Conservation (phyloP, 2,329 filamentous ascomycete genomes). For the Hymenoscyphus infarciens region DNA sequence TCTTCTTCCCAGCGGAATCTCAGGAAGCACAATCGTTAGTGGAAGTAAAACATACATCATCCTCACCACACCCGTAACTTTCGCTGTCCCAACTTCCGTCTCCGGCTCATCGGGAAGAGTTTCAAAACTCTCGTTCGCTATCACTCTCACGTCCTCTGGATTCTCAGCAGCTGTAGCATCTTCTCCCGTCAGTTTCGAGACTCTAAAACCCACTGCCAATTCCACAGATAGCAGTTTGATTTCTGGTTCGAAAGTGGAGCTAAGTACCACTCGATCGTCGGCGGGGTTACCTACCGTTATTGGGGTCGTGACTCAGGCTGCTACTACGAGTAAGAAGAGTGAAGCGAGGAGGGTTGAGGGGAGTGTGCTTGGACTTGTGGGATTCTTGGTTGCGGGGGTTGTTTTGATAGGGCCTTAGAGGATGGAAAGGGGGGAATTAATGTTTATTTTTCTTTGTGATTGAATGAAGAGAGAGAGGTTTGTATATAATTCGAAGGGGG, state of each 20-base stretch:
- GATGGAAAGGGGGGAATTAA: neutral
- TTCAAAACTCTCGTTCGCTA: neutral
- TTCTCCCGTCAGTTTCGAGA: neutral
- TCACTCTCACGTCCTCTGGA: neutral
- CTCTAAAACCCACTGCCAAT: neutral
- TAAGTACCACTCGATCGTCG: neutral
- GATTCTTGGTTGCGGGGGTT: neutral
- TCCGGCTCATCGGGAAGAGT: neutral
- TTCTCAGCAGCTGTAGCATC: neutral
- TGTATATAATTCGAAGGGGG: neutral
- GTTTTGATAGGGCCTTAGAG: neutral
- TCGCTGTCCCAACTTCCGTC: neutral
- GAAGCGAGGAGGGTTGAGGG: neutral
- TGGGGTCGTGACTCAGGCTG: neutral
- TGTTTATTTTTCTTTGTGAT: neutral
- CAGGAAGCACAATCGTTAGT: slow-evolving; percentile 3
- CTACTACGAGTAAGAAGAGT: neutral
- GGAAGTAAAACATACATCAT: slow-evolving; percentile 1
- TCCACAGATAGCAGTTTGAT: neutral
- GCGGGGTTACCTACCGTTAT: neutral
- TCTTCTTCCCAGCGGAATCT: neutral
- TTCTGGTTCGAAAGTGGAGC: neutral
- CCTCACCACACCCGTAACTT: neutral
- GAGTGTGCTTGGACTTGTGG: neutral
- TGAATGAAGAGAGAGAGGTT: neutral